These are phyloP conservation scores for Hypoxylon fuscum DNA, from an alignment of 495 filamentous ascomycete genomes.

Conservation along the genomic window DNA sequence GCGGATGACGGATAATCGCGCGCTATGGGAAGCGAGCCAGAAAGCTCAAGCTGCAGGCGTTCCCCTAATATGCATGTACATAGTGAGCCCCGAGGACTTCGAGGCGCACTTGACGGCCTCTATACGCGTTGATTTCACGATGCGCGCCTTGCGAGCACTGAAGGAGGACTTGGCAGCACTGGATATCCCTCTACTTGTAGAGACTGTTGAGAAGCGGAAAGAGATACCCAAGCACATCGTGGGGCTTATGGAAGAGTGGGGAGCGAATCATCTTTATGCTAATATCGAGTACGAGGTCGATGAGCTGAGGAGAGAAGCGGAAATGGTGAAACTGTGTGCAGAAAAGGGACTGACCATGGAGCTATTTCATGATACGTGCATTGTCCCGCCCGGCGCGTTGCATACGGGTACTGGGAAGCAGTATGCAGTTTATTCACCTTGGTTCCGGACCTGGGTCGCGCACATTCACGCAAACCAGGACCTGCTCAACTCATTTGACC, in stretches of 20 bases:
- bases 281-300: slow-evolving; percentile 85
- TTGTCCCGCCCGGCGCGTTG: slow-evolving; percentile 77
- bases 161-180: slow-evolving; percentile 71
- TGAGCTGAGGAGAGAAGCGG: slow-evolving; percentile 76
- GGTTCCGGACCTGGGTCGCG: slow-evolving; percentile 79
- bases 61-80: slow-evolving; percentile 78
- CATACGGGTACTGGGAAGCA: slow-evolving; percentile 72
- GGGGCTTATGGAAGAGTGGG: slow-evolving; percentile 75
- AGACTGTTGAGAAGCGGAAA: slow-evolving; percentile 72
- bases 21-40: slow-evolving; percentile 71
- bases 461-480: slow-evolving; percentile 74
- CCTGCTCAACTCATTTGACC: slow-evolving; percentile 66
- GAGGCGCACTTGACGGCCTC: slow-evolving; percentile 81
- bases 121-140: slow-evolving; percentile 79
- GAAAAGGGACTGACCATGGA: slow-evolving; percentile 70
- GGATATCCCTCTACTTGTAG: slow-evolving; percentile 82
- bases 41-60: slow-evolving; percentile 70
- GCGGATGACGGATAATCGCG: slow-evolving; percentile 77
- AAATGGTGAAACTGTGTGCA: slow-evolving; percentile 66
- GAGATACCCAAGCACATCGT: slow-evolving; percentile 70
- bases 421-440: slow-evolving; percentile 86
- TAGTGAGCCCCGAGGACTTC: slow-evolving; percentile 86
- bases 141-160: slow-evolving; percentile 72
- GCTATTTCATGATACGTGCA: slow-evolving; percentile 79
- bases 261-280: slow-evolving; percentile 74